Conservation (phyloP, 495 filamentous ascomycete species). For the Penicillium diatomitis region DNA sequence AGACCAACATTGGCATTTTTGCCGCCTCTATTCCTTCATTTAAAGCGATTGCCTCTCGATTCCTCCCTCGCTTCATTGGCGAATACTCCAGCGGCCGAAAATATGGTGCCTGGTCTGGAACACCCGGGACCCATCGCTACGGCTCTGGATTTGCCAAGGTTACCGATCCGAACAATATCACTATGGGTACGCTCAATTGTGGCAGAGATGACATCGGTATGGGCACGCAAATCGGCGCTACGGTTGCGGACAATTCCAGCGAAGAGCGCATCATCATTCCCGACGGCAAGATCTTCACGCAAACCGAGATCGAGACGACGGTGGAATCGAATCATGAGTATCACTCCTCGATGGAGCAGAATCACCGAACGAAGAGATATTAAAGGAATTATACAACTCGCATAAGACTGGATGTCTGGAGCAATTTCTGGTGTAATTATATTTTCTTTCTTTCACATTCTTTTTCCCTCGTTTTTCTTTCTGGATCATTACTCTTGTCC, state of each 20-base stretch:
- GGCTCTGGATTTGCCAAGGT: constrained; percentile 25
- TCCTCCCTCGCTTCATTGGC: constrained; percentile 30
- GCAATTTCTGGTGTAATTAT: too few relatives aligned
- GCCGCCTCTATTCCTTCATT: constrained; percentile 34
- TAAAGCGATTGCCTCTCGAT: constrained; percentile 34
- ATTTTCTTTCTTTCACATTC: too few relatives aligned
- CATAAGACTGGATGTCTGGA: too few relatives aligned
- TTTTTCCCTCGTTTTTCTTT: too few relatives aligned
- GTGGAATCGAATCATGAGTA: constrained; percentile 19
- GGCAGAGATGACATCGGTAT: constrained; percentile 9
- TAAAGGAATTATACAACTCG: too few relatives aligned
- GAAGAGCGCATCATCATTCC: constrained; percentile 31
- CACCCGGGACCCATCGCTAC: constrained; percentile 10
- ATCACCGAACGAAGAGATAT: constrained; percentile 7
- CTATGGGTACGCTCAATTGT: constrained; percentile 9
- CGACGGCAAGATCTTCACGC: constrained; percentile 28
- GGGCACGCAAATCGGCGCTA: constrained; percentile 20
- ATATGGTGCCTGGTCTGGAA: constrained; percentile 21
- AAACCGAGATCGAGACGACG: constrained; percentile 32
- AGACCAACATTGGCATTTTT: constrained; percentile 35
- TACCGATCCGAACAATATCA: constrained; percentile 14
- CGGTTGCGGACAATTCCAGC: constrained; percentile 12
- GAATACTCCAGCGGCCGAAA: constrained; percentile 26
- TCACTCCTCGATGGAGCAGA: constrained; percentile 8
- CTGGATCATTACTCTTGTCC: too few relatives aligned